A percentile compares a stretch with the other conserved stretches of the same genome.
Conservation (phyloP, 2,329 filamentous ascomycete species). For the Fusarium subtropicale region DNA sequence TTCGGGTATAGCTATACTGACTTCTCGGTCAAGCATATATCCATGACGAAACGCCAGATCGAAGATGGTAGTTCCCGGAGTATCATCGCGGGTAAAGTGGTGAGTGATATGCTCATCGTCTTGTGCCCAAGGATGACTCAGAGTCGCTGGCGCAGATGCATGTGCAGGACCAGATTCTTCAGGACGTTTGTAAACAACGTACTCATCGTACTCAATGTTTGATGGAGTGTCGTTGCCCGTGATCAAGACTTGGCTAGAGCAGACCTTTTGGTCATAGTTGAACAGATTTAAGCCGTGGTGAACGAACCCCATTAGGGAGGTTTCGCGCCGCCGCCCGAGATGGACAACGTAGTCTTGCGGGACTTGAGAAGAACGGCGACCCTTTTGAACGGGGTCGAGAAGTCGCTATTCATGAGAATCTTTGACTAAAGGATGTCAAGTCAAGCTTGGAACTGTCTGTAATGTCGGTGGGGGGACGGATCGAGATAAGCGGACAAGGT, state of each 20-base stretch:
- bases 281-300: constrained; percentile 52
- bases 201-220: constrained; percentile 54
- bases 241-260: constrained; percentile 52
- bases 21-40: constrained; percentile 48
- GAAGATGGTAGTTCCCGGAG: constrained; percentile 49
- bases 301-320: constrained; percentile 45
- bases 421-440: constrained; percentile 9
- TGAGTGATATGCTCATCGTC: constrained; percentile 49
- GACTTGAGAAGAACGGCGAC: constrained; percentile 43
- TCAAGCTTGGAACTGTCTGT: neutral
- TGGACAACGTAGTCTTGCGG: constrained; percentile 41
- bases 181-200: constrained; percentile 51
- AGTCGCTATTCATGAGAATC: constrained; percentile 41
- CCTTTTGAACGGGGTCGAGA: constrained; percentile 40
- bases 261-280: constrained; percentile 52
- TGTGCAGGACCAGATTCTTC: constrained; percentile 26
- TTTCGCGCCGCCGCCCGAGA: constrained; percentile 41
- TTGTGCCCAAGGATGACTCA: constrained; percentile 13
- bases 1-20: constrained; percentile 13
- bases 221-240: constrained; percentile 47
- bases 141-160: constrained; percentile 6
- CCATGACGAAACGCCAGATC: constrained; percentile 51
- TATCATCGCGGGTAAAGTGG: constrained; percentile 51
- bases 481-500: constrained; percentile 9
- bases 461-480: neutral